phyloP scores from a whole-genome alignment of 139 green algal species.

The Volvox africanus region DNA sequence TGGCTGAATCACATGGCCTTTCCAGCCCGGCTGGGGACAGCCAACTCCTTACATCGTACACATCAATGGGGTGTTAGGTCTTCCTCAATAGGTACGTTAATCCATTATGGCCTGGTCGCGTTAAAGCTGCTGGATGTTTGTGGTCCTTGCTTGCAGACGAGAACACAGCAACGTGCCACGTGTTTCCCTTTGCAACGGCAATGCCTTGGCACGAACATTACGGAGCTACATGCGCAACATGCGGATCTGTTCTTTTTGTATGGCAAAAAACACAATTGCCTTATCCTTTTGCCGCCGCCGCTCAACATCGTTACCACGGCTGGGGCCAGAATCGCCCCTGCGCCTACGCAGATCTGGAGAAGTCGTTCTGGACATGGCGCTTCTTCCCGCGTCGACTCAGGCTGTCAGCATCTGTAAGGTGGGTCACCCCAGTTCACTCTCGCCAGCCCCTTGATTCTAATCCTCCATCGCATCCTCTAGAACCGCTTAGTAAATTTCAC shows the following conservation, averaged over 20 bases:
- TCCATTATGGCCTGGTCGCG: neutral
- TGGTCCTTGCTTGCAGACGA: conserved; percentile 12
- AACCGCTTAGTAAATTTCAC: too few relatives aligned
- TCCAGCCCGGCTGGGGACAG: neutral
- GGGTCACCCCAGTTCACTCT: neutral
- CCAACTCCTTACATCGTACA: neutral
- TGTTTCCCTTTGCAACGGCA: neutral
- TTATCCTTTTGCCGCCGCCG: conserved; percentile 10
- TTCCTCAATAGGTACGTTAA: neutral
- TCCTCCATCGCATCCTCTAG: too few relatives aligned
- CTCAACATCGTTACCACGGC: neutral
- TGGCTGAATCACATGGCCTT: neutral
- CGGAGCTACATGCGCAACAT: neutral
- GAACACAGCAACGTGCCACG: neutral
- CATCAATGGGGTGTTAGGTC: neutral
- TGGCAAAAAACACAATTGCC: neutral
- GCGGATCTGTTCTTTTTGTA: neutral
- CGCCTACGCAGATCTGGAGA: neutral
- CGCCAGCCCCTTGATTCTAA: too few relatives aligned
- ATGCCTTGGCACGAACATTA: neutral
- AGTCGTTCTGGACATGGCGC: neutral
- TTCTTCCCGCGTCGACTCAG: neutral
- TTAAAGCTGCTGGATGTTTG: neutral
- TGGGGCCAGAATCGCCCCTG: neutral
- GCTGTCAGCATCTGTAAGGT: neutral